Evolutionary conservation across 108 stramenopile genomes (phyloP), one percentile per base, ranked within the genome.

Genomic region (Chaetoceros muelleri): DNA sequence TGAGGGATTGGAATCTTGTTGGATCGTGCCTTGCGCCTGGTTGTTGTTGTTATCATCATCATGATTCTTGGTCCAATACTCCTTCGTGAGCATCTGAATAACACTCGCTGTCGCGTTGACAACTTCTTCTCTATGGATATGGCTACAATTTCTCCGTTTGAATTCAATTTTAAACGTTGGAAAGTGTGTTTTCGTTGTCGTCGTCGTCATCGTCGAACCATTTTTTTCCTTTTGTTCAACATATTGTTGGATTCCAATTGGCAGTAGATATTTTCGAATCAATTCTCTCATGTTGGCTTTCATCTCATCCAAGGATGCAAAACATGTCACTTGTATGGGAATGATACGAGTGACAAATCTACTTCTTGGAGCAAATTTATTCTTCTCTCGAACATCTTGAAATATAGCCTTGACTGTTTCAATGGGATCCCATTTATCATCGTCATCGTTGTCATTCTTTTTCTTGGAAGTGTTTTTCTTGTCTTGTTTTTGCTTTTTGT

Each of bases 321-420:
- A 81, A 53, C 88, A 90, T 20, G 84, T 90, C 19, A 79, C 77
- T 61, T 90, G 84, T 21, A 90, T 73, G 18, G 88, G 88, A 54
- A 90, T 79, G 67, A 90, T 81, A 20, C 88, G 76, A n/a, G 75
- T 69, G 2, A 90, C 71, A 56, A 83, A 85, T 28, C 88, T 66
- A 24, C 74, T 75, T 23, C 69, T 53, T 46, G 81, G 78, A 2
- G 75, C 56, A 59, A 45, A 28, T 50, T 2, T 56, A 21, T 60
- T 53, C 20, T 75, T 55, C 29, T 49, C 48, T 28, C 58, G 26
- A 7, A 68, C 52, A 46, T 77, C 82, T 24, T 57, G 30, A 48
- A 87, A 47, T 24, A 87, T 75, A 8, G 48, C 22, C 28, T 65
- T 59, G 20, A 87, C 80, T 2, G 79, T 78, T 44, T 74, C 47